Conservation (phyloP, 2,329 filamentous ascomycete genomes). For the Cercospora sp. region DNA sequence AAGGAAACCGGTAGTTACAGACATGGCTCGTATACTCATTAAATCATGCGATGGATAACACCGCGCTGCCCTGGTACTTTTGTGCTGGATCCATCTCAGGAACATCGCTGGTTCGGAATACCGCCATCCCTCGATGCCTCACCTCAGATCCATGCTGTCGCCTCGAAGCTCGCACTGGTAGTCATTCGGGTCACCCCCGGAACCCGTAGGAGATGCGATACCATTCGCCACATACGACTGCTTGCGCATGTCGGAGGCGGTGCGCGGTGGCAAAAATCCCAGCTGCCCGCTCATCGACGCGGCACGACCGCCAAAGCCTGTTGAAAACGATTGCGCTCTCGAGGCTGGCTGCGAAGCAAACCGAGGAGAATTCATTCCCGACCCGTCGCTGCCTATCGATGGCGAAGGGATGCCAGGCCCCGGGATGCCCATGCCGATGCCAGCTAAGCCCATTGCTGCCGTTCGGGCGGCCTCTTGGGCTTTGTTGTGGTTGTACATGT, state of each 20-base stretch:
- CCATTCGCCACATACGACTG: not conserved
- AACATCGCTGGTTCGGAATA: not conserved
- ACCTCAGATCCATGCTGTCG: not conserved
- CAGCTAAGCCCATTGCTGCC: conserved; percentile 19
- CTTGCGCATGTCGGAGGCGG: conserved; percentile 3
- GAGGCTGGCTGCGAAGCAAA: conserved; percentile 14
- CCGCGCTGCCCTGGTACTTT: not conserved
- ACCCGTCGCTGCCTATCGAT: conserved; percentile 24
- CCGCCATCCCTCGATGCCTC: not conserved
- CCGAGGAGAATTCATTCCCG: conserved; percentile 15
- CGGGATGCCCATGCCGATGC: conserved; percentile 10
- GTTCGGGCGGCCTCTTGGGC: conserved; percentile 31
- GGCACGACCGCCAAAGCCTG: conserved; percentile 1
- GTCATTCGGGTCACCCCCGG: not conserved
- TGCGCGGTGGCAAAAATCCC: not conserved
- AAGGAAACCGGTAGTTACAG: not conserved
- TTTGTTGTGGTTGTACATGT: conserved; percentile 38
- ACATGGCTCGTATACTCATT: not conserved
- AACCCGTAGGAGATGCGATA: not conserved
- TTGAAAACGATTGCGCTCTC: conserved; percentile 25
- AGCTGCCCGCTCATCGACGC: conserved; percentile 15
- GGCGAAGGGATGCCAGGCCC: conserved; percentile 21
- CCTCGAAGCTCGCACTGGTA: not conserved
- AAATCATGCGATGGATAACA: not conserved
- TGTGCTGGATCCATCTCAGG: not conserved